Conservation (phyloP, 1,139 yeast species). For the Suhomyces panamericanus region DNA sequence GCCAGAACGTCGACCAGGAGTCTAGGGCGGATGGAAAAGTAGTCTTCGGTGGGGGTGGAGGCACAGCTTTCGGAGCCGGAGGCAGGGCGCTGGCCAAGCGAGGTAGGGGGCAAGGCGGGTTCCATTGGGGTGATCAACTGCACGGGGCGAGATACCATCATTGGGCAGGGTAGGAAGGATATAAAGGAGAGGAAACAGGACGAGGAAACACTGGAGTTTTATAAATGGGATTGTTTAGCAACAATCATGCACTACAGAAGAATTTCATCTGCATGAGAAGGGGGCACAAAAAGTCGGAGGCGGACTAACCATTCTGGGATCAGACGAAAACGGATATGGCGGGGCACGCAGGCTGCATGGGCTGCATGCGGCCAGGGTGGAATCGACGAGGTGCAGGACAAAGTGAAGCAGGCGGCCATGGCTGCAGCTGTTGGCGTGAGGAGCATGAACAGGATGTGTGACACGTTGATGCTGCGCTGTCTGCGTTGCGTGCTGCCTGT, state of each 20-base stretch:
- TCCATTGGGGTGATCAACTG: slow-evolving; percentile 8
- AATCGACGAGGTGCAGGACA: too few species aligned
- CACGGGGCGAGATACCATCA: slow-evolving; percentile 10
- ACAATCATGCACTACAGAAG: slow-evolving; percentile 7
- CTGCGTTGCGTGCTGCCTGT: too few species aligned
- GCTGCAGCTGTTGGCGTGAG: too few species aligned
- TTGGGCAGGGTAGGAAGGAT: background rate
- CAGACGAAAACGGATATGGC: slow-evolving; percentile 8
- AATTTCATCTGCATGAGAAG: slow-evolving; percentile 10
- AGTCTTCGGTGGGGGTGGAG: slow-evolving; percentile 16
- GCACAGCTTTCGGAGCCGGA: slow-evolving; percentile 10
- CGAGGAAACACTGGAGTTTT: background rate
- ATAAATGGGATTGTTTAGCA: slow-evolving; percentile 2
- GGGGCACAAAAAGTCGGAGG: slow-evolving; percentile 2
- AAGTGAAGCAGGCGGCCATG: too few species aligned
- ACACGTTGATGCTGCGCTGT: too few species aligned
- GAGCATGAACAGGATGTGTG: too few species aligned
- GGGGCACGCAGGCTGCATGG: slow-evolving; percentile 2
- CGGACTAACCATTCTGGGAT: slow-evolving; percentile 7
- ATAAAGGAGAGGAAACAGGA: background rate
- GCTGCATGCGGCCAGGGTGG: background rate
- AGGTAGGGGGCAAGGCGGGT: background rate
- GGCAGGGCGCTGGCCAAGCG: background rate
- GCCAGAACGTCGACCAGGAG: slow-evolving; percentile 14
- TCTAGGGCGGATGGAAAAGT: slow-evolving; percentile 18